Percentiles rank a stretch among this genome's conserved stretches.
Evolutionary conservation across 345 rosid species (phyloP).

Genomic region (Brassica incana): DNA sequence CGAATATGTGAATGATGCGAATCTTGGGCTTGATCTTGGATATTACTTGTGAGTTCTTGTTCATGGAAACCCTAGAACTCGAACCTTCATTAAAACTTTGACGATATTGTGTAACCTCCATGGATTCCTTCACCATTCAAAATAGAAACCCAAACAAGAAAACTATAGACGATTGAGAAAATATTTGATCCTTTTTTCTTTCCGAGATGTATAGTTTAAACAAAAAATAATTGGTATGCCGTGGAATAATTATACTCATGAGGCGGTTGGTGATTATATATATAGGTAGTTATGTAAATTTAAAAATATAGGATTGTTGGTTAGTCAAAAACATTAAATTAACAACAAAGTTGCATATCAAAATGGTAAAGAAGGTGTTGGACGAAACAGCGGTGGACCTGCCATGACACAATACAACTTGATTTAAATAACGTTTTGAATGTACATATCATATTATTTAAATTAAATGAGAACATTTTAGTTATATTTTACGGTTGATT

Average conservation of each 20-base stretch:
- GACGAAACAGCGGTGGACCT: constrained; percentile 40
- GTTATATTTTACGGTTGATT: neutral
- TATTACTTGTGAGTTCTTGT: constrained; percentile 51
- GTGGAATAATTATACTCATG: neutral
- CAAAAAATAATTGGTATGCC: neutral
- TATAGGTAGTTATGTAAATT: constrained; percentile 27
- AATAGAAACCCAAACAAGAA: neutral
- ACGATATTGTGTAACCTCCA: constrained; percentile 33
- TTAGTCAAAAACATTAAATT: constrained; percentile 28
- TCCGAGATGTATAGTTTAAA: constrained; percentile 12
- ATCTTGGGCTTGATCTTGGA: constrained; percentile 77
- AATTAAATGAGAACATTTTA: constrained; percentile 1
- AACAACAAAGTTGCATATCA: constrained; percentile 24
- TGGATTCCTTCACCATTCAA: constrained; percentile 27
- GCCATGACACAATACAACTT: constrained; percentile 40
- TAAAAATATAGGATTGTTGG: constrained; percentile 31
- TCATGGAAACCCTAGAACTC: constrained; percentile 45
- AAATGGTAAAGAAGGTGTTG: constrained; percentile 31
- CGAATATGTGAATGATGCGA: constrained; percentile 81
- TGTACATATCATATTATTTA: constrained; percentile 29
- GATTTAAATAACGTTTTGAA: neutral
- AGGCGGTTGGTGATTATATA: constrained; percentile 13
- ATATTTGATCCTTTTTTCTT: constrained; percentile 17
- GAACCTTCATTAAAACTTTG: constrained; percentile 37
- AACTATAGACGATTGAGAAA: neutral